Conservation (phyloP, 2,329 filamentous ascomycete genomes). For the Monilinia fructicola region DNA sequence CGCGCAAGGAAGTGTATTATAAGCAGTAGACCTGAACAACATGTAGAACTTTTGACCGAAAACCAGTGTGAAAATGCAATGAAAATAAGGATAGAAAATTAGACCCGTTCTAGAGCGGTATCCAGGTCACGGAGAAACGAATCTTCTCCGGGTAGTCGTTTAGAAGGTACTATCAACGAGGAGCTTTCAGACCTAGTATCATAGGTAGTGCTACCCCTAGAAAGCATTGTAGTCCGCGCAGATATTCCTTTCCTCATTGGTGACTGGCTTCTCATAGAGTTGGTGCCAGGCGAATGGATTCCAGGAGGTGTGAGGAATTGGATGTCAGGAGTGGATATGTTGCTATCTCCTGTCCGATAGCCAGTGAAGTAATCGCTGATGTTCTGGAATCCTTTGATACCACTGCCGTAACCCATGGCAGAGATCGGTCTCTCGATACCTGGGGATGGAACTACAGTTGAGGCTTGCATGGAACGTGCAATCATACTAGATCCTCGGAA, state of each 20-base stretch:
- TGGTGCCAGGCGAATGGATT: neutral
- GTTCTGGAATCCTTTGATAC: neutral
- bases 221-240: slow-evolving; percentile 7
- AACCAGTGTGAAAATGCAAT: slow-evolving; percentile 6
- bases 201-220: slow-evolving; percentile 18
- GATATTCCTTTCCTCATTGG: slow-evolving; percentile 2
- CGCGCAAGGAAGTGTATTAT: neutral
- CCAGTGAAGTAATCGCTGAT: slow-evolving; percentile 16
- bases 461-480: slow-evolving; percentile 18
- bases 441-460: slow-evolving; percentile 16
- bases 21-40: neutral
- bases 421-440: neutral
- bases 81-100: neutral
- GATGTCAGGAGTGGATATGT: slow-evolving; percentile 18
- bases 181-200: slow-evolving; percentile 18
- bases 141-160: slow-evolving; percentile 15
- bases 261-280: slow-evolving; percentile 2
- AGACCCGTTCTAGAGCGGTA: slow-evolving; percentile 13
- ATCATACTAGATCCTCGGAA: slow-evolving; percentile 20
- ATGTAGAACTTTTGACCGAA: neutral
- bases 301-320: slow-evolving; percentile 21
- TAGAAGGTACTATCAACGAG: slow-evolving; percentile 12
- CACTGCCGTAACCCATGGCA: slow-evolving; percentile 1
- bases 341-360: slow-evolving; percentile 16
- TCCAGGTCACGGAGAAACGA: slow-evolving; percentile 21